Conservation (phyloP, 208 protist genomes). For the Leishmania tropica region DNA sequence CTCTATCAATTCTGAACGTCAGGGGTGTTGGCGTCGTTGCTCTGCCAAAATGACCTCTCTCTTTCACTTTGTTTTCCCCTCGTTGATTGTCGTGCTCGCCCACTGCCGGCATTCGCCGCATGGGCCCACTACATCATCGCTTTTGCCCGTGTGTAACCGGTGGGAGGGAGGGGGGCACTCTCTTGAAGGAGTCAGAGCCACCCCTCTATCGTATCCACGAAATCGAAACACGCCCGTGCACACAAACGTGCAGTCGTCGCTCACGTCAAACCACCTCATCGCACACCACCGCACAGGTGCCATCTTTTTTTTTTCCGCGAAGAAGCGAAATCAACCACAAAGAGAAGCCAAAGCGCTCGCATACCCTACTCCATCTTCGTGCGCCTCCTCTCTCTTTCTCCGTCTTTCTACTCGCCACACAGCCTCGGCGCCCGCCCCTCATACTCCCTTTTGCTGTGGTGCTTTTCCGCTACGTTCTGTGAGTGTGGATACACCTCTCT, state of each 20-base stretch:
- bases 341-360: neutral
- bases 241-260: too few relatives aligned
- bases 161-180: neutral
- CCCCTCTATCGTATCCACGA: neutral
- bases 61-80: neutral
- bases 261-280: neutral
- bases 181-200: neutral
- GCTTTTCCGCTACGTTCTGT: neutral
- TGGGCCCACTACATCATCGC: neutral
- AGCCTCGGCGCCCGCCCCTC: neutral
- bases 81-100: neutral
- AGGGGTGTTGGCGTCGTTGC: too few relatives aligned
- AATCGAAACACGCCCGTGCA: too few relatives aligned
- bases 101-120: neutral
- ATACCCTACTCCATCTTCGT: neutral
- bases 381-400: neutral
- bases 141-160: neutral
- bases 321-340: neutral
- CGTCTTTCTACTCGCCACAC: neutral
- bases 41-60: neutral
- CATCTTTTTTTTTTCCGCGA: too few relatives aligned
- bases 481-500: neutral
- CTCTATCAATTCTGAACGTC: neutral
- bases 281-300: neutral
- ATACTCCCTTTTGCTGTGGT: neutral